phyloP scores from a whole-genome alignment of 257 asterid species.

The Coffea canephora region DNA sequence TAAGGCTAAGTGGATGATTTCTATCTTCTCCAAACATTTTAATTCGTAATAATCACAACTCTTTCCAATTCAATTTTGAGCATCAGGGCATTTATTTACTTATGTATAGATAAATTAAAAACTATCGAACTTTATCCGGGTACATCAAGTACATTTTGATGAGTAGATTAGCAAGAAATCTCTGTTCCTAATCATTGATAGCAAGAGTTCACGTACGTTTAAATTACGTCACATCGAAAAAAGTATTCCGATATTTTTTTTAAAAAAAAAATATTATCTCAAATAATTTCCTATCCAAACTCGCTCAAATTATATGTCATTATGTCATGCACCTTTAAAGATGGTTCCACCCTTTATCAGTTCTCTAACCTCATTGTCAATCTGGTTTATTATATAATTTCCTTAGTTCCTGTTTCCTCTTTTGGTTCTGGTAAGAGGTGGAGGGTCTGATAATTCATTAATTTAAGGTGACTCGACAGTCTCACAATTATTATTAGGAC shows the following conservation, averaged over 20 bases:
- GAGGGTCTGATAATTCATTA: not conserved
- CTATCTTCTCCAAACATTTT: not conserved
- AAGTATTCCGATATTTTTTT: too few species aligned
- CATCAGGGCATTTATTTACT: too few species aligned
- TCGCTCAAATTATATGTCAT: too few species aligned
- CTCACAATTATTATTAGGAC: slow-evolving; percentile 2
- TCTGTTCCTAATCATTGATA: not conserved
- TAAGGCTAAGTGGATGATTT: not conserved
- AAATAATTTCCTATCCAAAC: too few species aligned
- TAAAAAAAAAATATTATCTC: too few species aligned
- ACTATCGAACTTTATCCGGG: too few species aligned
- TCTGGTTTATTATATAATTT: not conserved
- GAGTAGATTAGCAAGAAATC: not conserved
- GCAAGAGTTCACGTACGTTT: too few species aligned
- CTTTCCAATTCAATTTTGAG: not conserved
- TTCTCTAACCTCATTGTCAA: not conserved
- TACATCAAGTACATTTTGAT: too few species aligned
- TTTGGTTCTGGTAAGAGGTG: not conserved
- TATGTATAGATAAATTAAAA: too few species aligned
- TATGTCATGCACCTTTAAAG: not conserved
- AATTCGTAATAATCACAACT: not conserved
- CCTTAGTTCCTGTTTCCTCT: not conserved
- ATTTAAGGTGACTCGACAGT: not conserved
- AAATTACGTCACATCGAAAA: too few species aligned
- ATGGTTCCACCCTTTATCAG: not conserved